Conservation (phyloP, 2,329 filamentous ascomycete genomes). For the Venturia asperata region DNA sequence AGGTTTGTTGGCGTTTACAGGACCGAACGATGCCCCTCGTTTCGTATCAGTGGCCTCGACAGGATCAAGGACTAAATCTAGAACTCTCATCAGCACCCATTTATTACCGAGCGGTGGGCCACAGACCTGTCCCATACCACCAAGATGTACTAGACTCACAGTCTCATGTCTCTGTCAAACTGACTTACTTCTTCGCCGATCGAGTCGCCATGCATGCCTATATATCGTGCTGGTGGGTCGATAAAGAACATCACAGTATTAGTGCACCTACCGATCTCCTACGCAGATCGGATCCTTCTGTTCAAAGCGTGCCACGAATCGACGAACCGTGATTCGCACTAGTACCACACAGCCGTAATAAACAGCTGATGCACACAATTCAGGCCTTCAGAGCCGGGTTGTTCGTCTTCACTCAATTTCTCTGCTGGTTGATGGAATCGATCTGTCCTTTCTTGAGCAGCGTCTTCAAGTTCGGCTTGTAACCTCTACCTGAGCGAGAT, state of each 20-base stretch:
- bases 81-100: constrained; percentile 37
- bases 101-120: too few species aligned
- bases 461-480: constrained; percentile 40
- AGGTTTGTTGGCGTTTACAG: constrained; percentile 37
- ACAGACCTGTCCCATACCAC: too few species aligned
- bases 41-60: too few species aligned
- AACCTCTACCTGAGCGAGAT: constrained; percentile 34
- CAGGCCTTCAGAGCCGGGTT: constrained; percentile 39
- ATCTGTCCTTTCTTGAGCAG: constrained; percentile 34
- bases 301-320: constrained; percentile 44
- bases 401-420: constrained; percentile 37
- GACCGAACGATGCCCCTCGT: constrained; percentile 34
- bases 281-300: constrained; percentile 41
- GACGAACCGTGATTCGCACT: constrained; percentile 41
- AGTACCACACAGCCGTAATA: constrained; percentile 41
- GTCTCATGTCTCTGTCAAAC: too few species aligned
- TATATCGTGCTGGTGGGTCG: too few species aligned
- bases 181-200: too few species aligned
- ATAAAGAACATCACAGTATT: background rate
- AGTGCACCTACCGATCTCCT: constrained; percentile 38
- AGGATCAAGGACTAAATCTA: constrained; percentile 31
- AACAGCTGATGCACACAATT: constrained; percentile 46
- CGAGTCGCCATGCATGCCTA: too few species aligned
- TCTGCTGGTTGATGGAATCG: constrained; percentile 39
- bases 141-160: too few species aligned